Evolutionary conservation across 768 basidiomycete species (phyloP).

Genomic region (Rhizopogon vesiculosus): DNA sequence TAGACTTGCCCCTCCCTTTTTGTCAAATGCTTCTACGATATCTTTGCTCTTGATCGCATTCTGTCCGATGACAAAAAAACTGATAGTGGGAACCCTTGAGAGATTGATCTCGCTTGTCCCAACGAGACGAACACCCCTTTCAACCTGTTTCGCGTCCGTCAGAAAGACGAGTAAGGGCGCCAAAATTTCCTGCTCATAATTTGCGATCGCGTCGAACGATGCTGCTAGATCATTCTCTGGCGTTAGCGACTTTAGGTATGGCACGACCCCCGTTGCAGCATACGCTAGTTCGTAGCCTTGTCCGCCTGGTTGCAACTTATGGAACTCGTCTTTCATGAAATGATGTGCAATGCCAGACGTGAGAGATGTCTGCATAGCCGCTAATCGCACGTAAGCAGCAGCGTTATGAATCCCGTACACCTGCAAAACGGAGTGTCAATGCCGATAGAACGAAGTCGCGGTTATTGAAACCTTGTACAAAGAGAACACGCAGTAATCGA

Average conservation of each 20-base stretch:
- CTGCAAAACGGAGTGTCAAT: slow-evolving; percentile 30
- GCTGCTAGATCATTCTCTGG: slow-evolving; percentile 41
- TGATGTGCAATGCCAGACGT: slow-evolving; percentile 56
- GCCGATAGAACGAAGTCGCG: neutral
- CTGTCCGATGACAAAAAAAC: slow-evolving; percentile 64
- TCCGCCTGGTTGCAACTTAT: slow-evolving; percentile 71
- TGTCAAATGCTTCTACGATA: slow-evolving; percentile 61
- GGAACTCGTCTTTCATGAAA: slow-evolving; percentile 50
- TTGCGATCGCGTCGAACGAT: slow-evolving; percentile 53
- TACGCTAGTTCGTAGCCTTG: slow-evolving; percentile 72
- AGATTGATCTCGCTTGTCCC: slow-evolving; percentile 46
- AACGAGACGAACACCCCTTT: slow-evolving; percentile 62
- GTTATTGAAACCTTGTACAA: slow-evolving; percentile 62
- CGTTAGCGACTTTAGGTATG: slow-evolving; percentile 61
- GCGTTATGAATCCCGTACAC: slow-evolving; percentile 74
- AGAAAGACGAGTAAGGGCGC: slow-evolving; percentile 51
- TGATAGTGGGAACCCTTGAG: slow-evolving; percentile 60
- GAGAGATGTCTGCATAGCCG: slow-evolving; percentile 47
- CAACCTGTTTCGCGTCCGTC: slow-evolving; percentile 40
- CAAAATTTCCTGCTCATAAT: slow-evolving; percentile 57
- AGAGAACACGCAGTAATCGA: slow-evolving; percentile 69
- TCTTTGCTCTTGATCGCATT: slow-evolving; percentile 54
- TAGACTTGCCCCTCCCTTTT: slow-evolving; percentile 52
- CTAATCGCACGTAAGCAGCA: slow-evolving; percentile 53
- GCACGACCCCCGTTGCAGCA: slow-evolving; percentile 51